These are phyloP conservation scores for Phyllostachys edulis DNA, from an alignment of 176 grass and related monocot genomes.

Conservation along the genomic window DNA sequence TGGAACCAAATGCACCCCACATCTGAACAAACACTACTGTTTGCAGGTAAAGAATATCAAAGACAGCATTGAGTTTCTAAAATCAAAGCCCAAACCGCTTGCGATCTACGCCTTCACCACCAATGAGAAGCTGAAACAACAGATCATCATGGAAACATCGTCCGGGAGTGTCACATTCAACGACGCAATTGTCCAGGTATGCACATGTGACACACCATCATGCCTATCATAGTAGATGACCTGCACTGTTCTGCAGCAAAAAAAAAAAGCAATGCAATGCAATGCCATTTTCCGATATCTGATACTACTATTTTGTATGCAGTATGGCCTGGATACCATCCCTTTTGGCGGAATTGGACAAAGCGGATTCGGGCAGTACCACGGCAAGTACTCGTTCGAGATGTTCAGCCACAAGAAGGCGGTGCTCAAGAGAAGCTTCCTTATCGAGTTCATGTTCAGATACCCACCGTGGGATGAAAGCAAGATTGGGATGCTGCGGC, in stretches of 20 bases:
- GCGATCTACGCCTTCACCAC: constrained; percentile 79
- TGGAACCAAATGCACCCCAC: neutral
- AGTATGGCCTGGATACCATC: constrained; percentile 52
- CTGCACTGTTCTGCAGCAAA: neutral
- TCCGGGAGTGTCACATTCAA: constrained; percentile 80
- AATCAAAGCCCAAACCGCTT: constrained; percentile 64
- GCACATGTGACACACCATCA: neutral
- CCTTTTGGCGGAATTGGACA: constrained; percentile 79
- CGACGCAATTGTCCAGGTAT: constrained; percentile 73
- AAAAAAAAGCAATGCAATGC: neutral
- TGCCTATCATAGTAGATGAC: neutral
- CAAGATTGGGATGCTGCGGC: constrained; percentile 57
- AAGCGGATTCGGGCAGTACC: constrained; percentile 79
- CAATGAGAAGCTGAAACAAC: constrained; percentile 52
- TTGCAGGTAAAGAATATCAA: constrained; percentile 78
- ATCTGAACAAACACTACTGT: neutral
- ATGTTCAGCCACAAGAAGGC: constrained; percentile 86
- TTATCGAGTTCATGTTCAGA: constrained; percentile 53
- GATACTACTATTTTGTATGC: neutral
- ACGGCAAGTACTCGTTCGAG: constrained; percentile 90
- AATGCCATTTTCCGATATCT: neutral
- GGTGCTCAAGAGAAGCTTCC: constrained; percentile 59
- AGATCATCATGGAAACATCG: constrained; percentile 62
- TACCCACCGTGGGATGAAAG: constrained; percentile 68
- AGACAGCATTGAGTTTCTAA: constrained; percentile 69